Conservation (phyloP, 2,329 filamentous ascomycete genomes). For the Alternaria ventricosa region DNA sequence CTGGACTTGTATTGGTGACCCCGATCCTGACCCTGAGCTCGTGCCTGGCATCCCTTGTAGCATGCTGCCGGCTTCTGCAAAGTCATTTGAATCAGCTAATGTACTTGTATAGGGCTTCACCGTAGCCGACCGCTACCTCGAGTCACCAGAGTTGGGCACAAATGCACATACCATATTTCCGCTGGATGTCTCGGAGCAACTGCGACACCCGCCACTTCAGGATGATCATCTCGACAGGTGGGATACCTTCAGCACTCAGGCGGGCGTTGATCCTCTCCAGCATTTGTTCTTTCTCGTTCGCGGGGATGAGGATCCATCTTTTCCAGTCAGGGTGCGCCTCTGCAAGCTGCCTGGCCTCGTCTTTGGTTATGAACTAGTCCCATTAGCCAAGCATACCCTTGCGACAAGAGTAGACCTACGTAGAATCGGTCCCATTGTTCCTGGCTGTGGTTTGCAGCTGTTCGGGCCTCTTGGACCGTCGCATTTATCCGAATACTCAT, state of each 20-base stretch:
- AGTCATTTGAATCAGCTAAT: conserved; percentile 39
- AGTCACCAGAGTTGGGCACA: conserved; percentile 24
- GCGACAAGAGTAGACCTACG: conserved; percentile 33
- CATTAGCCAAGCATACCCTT: conserved; percentile 30
- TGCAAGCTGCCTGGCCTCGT: conserved; percentile 45
- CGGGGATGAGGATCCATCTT: conserved; percentile 47
- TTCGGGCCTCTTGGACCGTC: conserved; percentile 45
- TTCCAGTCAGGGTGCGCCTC: conserved; percentile 47
- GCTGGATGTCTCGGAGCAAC: conserved; percentile 44
- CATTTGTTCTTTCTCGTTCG: conserved; percentile 47
- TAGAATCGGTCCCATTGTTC: conserved; percentile 49
- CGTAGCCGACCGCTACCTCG: conserved; percentile 22
- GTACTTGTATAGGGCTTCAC: conserved; percentile 27
- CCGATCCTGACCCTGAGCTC: conserved; percentile 24
- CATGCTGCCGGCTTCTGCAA: conserved; percentile 48
- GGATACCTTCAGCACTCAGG: conserved; percentile 44
- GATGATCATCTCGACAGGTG: conserved; percentile 47
- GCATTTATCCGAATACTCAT: conserved; percentile 50
- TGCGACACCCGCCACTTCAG: conserved; percentile 48
- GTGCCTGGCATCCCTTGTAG: conserved; percentile 39
- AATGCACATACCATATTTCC: conserved; percentile 46
- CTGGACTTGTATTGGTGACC: conserved; percentile 38
- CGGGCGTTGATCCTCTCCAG: conserved; percentile 44
- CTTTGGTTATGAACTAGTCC: conserved; percentile 46
- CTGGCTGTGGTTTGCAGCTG: conserved; percentile 44